Conservation (phyloP, 116 monocot genomes). For the Phalaenopsis hybrid region DNA sequence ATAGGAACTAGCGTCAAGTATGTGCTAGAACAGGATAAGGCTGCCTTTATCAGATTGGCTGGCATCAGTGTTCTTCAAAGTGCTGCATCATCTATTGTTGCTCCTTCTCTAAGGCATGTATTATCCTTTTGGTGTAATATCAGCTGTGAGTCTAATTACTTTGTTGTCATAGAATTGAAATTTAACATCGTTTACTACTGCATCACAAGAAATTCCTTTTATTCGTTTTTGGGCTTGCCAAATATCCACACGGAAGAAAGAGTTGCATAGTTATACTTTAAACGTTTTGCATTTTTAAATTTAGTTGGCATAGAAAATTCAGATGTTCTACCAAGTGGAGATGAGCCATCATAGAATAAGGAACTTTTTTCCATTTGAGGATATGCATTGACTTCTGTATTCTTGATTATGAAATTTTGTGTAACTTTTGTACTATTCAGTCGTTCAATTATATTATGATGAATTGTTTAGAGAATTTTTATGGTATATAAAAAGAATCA, state of each 20-base stretch:
- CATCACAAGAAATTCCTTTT: neutral
- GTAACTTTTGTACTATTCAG: neutral
- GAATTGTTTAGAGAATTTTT: neutral
- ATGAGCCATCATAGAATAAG: neutral
- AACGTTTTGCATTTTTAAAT: neutral
- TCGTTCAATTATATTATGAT: neutral
- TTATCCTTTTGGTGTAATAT: neutral
- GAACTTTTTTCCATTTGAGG: neutral
- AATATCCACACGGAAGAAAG: neutral
- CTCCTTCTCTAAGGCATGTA: conserved; percentile 77
- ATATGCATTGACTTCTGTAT: neutral
- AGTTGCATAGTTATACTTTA: neutral
- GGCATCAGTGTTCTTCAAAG: conserved; percentile 93
- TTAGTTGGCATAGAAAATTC: neutral
- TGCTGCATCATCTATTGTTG: conserved; percentile 84
- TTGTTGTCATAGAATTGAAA: neutral
- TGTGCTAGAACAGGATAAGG: conserved; percentile 94
- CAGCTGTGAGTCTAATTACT: neutral
- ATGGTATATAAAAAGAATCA: neutral
- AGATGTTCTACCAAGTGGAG: neutral
- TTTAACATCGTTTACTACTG: neutral
- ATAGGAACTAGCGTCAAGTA: conserved; percentile 91
- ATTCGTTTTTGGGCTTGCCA: neutral
- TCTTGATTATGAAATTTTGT: neutral
- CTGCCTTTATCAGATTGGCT: conserved; percentile 73